Conservation (phyloP, 179 eudicot genomes). For the Corrigiola litoralis region DNA sequence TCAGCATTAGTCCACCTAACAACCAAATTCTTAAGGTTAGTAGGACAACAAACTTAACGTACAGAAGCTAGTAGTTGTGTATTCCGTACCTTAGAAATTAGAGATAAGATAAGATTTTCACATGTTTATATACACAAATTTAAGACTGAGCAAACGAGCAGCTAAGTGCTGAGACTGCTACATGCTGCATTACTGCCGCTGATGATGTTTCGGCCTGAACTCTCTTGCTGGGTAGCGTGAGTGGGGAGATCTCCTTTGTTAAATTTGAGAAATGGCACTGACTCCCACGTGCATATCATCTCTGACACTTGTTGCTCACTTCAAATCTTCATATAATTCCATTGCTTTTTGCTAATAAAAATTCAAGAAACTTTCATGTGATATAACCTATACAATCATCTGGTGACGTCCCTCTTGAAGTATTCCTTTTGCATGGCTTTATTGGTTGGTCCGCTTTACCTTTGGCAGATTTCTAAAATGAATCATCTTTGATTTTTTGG, state of each 20-base stretch:
- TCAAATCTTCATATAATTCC: neutral
- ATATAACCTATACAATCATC: neutral
- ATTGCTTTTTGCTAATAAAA: neutral
- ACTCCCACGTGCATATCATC: slow-evolving; percentile 9
- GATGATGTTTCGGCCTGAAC: too few species aligned
- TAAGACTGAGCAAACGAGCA: neutral
- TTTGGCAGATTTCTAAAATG: too few species aligned
- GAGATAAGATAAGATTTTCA: too few species aligned
- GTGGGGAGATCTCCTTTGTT: neutral
- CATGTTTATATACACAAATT: too few species aligned
- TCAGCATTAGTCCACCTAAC: too few species aligned
- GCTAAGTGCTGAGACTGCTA: neutral
- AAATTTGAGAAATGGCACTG: slow-evolving; percentile 17
- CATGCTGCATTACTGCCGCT: too few species aligned
- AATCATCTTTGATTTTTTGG: too few species aligned
- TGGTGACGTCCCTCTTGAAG: slow-evolving; percentile 11
- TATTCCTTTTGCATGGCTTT: slow-evolving; percentile 26
- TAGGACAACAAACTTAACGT: too few species aligned
- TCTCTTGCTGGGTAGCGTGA: slow-evolving; percentile 17
- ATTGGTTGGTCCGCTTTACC: neutral
- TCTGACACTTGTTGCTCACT: neutral
- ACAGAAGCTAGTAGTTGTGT: too few species aligned
- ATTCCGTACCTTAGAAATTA: too few species aligned
- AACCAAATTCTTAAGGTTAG: too few species aligned
- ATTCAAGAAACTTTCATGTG: neutral